Base-by-base conservation (phyloP, 2,329 filamentous ascomycete species). In the Xenoacremonium recifei region DNA sequence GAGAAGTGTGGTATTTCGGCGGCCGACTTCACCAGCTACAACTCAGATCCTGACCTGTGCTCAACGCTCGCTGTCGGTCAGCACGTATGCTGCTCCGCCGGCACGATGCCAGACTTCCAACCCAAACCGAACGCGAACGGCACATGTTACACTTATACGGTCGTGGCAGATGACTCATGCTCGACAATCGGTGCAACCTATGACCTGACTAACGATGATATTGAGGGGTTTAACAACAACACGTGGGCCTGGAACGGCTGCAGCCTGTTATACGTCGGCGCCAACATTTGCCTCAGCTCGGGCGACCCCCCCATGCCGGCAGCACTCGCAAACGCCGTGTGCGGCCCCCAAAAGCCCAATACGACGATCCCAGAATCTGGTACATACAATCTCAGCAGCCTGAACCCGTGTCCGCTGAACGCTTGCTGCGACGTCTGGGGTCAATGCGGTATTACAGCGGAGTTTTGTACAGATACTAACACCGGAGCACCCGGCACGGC, bases 401-500 rank as follows among this genome's bases (percentile, higher is more conserved):
- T 65, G 0, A 65, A 61, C 21, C 60, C 55, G 1, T 65, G 61
- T 18, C 57, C 57, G 0, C 47, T 64, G 0, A 61, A 61, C 2
- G 51, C 54, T 11, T 63, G 60, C 42, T 61, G 61, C 40, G 50
- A 68, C 42, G 55, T 61, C 21, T 72, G 64, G 62, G 71, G 69
- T 6, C 53, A 65, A 15, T 75, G 72, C 37, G 70, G 70, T 13
- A 63, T 58, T 4, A 67, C 65, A 0, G 35, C 39, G 1, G 68
- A 67, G 5, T 71, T 70, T 45, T 75, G 70, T 50, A 50, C 39
- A 10, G 27, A 45, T 13, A 60, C 53, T 6, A 44, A 53, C 15
- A 65, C 57, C 1, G 66, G 65, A 3, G 53, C 52, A 1, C 70
- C 67, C 2, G 69, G 69, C 9, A 70, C 67, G 4, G 55, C 64